These are phyloP conservation scores for Phaffia australis DNA, from an alignment of 768 basidiomycete species.

Conservation along the genomic window DNA sequence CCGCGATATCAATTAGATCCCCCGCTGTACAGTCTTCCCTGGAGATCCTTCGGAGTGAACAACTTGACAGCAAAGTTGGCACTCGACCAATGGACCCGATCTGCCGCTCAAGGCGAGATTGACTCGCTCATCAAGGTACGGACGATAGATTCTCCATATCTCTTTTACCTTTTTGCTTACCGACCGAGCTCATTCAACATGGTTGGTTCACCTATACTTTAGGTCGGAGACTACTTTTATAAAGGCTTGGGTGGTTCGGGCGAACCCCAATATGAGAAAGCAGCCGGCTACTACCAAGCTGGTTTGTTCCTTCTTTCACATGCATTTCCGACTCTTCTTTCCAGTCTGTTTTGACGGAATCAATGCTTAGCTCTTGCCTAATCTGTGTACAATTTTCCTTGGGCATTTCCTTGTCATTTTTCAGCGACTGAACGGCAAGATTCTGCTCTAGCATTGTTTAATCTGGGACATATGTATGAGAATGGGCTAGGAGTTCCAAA, in stretches of 20 bases:
- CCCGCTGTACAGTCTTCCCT: slow-evolving; percentile 17
- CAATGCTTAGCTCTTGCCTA: too few relatives aligned
- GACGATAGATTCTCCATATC: background rate
- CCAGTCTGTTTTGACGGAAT: too few relatives aligned
- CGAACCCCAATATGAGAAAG: slow-evolving; percentile 69
- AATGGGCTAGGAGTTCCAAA: slow-evolving; percentile 84
- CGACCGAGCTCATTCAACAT: background rate
- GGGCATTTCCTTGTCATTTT: background rate
- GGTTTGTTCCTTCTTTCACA: background rate
- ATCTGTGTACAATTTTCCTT: background rate
- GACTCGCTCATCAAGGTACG: slow-evolving; percentile 88
- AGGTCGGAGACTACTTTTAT: slow-evolving; percentile 80
- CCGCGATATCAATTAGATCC: slow-evolving; percentile 11
- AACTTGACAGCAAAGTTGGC: slow-evolving; percentile 74
- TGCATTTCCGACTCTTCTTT: background rate
- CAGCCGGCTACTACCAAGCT: slow-evolving; percentile 84
- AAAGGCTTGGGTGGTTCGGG: slow-evolving; percentile 70
- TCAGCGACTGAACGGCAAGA: slow-evolving; percentile 75
- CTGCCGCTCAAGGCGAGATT: slow-evolving; percentile 85
- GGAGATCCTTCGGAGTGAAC: slow-evolving; percentile 18
- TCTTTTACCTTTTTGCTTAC: background rate
- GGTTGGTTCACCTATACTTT: background rate
- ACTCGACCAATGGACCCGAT: slow-evolving; percentile 85
- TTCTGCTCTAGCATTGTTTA: slow-evolving; percentile 95
- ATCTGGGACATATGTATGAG: slow-evolving; percentile 99